Base-by-base conservation (phyloP, 1,139 yeast species). In the Geotrichum phurueaensis region DNA sequence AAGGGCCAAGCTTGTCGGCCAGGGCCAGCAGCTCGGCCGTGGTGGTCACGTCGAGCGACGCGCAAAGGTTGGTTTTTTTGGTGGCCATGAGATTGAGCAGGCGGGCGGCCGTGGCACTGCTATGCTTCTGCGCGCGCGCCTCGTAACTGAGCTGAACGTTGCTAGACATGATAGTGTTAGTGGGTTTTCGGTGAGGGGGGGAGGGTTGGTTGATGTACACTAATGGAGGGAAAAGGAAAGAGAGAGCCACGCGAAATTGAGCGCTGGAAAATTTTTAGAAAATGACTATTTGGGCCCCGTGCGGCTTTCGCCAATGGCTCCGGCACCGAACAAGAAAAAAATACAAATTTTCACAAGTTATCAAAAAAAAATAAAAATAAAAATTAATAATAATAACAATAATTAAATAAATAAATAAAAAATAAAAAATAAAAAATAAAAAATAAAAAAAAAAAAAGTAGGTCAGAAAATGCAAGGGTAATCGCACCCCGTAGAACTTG, bases 61-160 rank as follows among this genome's bases (percentile, higher is more conserved):
- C 98, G 78, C 99, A 95, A 63, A 95, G 80, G 69, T 94, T 95
- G 62, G 97, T 83, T 73, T 89, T 78, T 74, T 95, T 95, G 54
- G 77, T 72, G 59, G 86, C 90, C 89, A 92, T 91, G 54, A 92
- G 80, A 33, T 75, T 75, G 64, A 95, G 79, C 56, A 95, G 82
- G 64, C 89, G 83, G 60, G 82, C 77, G 0, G 97, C 98, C 23
- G 94, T 86, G 1, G 94, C 86, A 22, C 96, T 87, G 0, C 83
- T 76, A 70, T 90, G 97, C 7, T 75, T 69, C 18, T 75, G 78
- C 1, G 96, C 96, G 73, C 99, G 84, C 61, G 80, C 79, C 18
- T 83, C 76, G 73, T 89, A 92, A 3, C 88, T 72, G 67, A 76
- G 65, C 12, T 59, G 47, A 52, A 52, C 54, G 56, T 56, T 53